Evolutionary conservation across 2,329 filamentous ascomycete species (phyloP).

Genomic region (Xylariaceae sp.): DNA sequence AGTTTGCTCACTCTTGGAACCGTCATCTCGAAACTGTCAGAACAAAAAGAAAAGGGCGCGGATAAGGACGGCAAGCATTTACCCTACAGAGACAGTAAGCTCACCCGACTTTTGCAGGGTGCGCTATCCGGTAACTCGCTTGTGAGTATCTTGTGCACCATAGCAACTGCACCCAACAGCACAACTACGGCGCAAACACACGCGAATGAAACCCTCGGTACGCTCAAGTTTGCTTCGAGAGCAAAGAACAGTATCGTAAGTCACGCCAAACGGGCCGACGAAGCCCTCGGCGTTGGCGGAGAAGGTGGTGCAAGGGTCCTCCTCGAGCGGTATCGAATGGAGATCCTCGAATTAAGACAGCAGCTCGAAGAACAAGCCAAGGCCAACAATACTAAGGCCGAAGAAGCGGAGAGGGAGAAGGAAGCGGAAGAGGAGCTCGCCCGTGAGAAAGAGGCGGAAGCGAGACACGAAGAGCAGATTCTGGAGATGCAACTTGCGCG

Average conservation of each 20-base stretch:
- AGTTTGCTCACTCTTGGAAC: constrained; percentile 91
- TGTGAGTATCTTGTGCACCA: constrained; percentile 95
- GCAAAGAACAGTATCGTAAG: constrained; percentile 98
- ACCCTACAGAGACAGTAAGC: constrained; percentile 94
- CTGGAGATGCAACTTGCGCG: constrained; percentile 96
- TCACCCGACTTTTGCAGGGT: constrained; percentile 86
- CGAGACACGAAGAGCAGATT: constrained; percentile 93
- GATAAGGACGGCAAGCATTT: constrained; percentile 89
- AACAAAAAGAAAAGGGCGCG: constrained; percentile 71
- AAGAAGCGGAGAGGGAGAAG: constrained; percentile 57
- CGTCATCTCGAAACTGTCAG: constrained; percentile 88
- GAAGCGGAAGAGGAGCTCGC: constrained; percentile 67
- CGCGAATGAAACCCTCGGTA: constrained; percentile 86
- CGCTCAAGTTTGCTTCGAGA: constrained; percentile 90
- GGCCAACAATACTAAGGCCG: constrained; percentile 55
- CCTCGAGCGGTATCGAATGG: constrained; percentile 87
- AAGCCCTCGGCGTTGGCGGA: constrained; percentile 72
- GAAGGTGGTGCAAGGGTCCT: constrained; percentile 83
- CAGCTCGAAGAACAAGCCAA: constrained; percentile 83
- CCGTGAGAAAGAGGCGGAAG: constrained; percentile 72
- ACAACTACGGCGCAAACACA: constrained; percentile 67
- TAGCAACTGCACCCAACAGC: constrained; percentile 75
- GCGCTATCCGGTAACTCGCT: constrained; percentile 89
- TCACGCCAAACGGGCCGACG: constrained; percentile 90
- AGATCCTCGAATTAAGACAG: constrained; percentile 74